Conservation (phyloP, 768 basidiomycete species). For the Saitozyma sp. region DNA sequence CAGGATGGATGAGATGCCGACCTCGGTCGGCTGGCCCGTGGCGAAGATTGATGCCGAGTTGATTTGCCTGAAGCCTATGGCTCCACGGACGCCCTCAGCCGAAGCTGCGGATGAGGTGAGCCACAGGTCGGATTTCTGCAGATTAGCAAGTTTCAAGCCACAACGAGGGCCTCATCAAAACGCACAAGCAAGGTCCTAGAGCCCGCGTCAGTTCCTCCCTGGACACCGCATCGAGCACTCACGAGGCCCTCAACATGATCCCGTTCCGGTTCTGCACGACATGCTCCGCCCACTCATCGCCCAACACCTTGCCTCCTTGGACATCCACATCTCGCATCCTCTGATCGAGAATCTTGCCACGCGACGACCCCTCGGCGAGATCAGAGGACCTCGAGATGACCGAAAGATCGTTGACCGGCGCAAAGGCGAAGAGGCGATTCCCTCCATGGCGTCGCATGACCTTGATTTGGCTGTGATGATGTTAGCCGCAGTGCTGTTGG, state of each 20-base stretch:
- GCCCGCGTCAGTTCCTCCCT: neutral
- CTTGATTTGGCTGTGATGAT: slow-evolving; percentile 68
- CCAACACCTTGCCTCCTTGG: slow-evolving; percentile 77
- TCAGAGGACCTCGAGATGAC: slow-evolving; percentile 47
- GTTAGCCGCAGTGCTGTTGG: neutral
- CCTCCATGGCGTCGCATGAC: slow-evolving; percentile 79
- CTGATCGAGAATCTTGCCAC: slow-evolving; percentile 58
- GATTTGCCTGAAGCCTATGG: slow-evolving; percentile 88
- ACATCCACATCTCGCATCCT: slow-evolving; percentile 66
- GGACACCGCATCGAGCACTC: slow-evolving; percentile 29
- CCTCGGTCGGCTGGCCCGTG: slow-evolving; percentile 85
- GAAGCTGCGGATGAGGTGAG: slow-evolving; percentile 54
- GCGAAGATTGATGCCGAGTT: slow-evolving; percentile 80
- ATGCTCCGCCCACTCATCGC: slow-evolving; percentile 93
- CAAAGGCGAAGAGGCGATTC: slow-evolving; percentile 82
- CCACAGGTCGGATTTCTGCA: slow-evolving; percentile 91
- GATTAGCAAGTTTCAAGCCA: neutral
- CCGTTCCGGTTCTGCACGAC: slow-evolving; percentile 92
- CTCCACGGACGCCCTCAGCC: slow-evolving; percentile 71
- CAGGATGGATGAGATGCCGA: slow-evolving; percentile 81
- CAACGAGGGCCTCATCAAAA: slow-evolving; percentile 1
- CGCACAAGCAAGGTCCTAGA: slow-evolving; percentile 11
- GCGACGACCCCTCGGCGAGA: slow-evolving; percentile 51
- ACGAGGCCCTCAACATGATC: slow-evolving; percentile 89
- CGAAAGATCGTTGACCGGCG: slow-evolving; percentile 85